Evolutionary conservation across 2,329 filamentous ascomycete species (phyloP).

Genomic region (Penicillium occitanis): DNA sequence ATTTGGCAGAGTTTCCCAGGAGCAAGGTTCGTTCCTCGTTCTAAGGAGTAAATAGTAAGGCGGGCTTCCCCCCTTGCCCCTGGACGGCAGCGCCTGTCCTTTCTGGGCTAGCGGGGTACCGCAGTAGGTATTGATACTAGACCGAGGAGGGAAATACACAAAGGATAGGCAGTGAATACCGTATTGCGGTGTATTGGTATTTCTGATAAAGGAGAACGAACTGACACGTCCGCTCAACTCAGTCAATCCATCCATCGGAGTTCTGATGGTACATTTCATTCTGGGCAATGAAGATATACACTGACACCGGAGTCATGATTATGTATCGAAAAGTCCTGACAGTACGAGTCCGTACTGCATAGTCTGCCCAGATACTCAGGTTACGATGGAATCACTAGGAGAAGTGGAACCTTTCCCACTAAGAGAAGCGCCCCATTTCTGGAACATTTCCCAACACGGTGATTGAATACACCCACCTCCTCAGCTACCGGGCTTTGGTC

Average conservation of each 20-base stretch:
- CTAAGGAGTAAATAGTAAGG: constrained; percentile 7
- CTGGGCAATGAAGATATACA: background rate
- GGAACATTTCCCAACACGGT: constrained; percentile 14
- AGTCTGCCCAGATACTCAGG: background rate
- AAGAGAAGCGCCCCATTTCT: constrained; percentile 12
- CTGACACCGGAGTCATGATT: background rate
- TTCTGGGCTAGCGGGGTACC: background rate
- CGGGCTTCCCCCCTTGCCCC: constrained; percentile 1
- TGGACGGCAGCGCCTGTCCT: constrained; percentile 5
- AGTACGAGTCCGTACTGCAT: background rate
- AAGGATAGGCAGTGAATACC: background rate
- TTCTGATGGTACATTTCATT: background rate
- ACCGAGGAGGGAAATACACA: background rate
- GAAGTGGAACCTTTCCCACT: background rate
- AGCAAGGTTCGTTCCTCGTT: constrained; percentile 3
- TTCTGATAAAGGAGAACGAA: background rate
- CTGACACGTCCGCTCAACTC: background rate
- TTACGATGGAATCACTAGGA: background rate
- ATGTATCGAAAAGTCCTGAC: background rate
- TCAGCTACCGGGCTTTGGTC: constrained; percentile 3
- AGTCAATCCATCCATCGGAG: background rate
- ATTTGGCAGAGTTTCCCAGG: constrained; percentile 4
- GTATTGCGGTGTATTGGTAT: background rate
- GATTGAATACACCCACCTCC: background rate
- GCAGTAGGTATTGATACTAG: constrained; percentile 1